Evolutionary conservation across 2,329 filamentous ascomycete species (phyloP), one percentile per base, ranked within the genome.

Genomic region (Didymella lethalis): DNA sequence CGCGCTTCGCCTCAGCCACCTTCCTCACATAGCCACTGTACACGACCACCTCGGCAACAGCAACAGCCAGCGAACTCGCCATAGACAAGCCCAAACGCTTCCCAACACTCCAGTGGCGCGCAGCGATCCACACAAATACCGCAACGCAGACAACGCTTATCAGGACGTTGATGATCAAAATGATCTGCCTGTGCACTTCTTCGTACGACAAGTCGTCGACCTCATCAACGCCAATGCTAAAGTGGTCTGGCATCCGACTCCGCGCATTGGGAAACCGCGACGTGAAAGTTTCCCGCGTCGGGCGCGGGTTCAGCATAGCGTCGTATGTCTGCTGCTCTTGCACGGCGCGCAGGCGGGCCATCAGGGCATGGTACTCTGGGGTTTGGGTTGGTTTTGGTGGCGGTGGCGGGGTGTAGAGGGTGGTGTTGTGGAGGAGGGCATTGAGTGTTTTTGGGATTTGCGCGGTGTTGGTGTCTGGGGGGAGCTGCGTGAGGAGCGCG

Each of bases 91-190:
- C 89, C 60, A 95, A 72, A 26, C 91, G 81, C 43, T 87, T 84
- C 0, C 90, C 87, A 1, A 89, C 85, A 62, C 84, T 88, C 91
- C 90, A 94, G 84, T 90, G 91, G 49, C 88, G 83, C 1, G 89
- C 89, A 16, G 85, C 84, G n/a, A 93, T 83, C 91, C 91, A 95
- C 32, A 95, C 84, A 7, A 90, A 91, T 2, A 85, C 87, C 2
- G 88, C 90, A 49, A 90, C 90, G 44, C 93, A 91, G 2, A 94
- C 80, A 52, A 97, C 90, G 50, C 92, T 96, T 52, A 97, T 83
- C 38, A 97, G 80, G 49, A 98, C 92, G 75, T 98, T 99, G 69
- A 96, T 84, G 50, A 98, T 92, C 7, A 98, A 82, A 41, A 90
- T 88, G 56, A 95, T 80, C 70, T 95, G 92, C n/a, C 90, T 84